These are phyloP conservation scores for Taiwanofungus camphoratus DNA, from an alignment of 1,284 basidiomycete species.

Conservation along the genomic window DNA sequence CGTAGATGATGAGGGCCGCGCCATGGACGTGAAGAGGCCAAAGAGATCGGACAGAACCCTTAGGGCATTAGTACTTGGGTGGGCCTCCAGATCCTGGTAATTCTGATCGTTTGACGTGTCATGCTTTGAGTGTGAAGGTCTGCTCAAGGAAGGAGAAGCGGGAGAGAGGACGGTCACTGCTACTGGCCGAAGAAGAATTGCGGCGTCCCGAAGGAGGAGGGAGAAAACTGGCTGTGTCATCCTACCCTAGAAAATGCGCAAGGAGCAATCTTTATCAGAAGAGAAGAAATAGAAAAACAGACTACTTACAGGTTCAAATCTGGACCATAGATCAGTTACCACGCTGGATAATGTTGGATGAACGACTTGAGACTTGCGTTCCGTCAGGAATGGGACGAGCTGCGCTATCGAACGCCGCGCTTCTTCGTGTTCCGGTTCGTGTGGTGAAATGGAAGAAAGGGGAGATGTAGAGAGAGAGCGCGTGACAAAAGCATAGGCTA, in stretches of 20 bases:
- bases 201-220: conserved; percentile 49
- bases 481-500: conserved; percentile 60
- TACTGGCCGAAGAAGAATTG: conserved; percentile 42
- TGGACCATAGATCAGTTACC: conserved; percentile 58
- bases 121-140: conserved; percentile 6
- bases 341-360: conserved; percentile 43
- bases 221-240: conserved; percentile 42
- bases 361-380: conserved; percentile 46
- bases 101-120: conserved; percentile 12
- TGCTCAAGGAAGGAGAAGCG: no score
- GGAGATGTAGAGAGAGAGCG: conserved; percentile 56
- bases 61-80: conserved; percentile 36
- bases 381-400: conserved; percentile 56
- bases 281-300: conserved; percentile 3
- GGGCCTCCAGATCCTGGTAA: conserved; percentile 19
- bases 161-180: conserved; percentile 32
- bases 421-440: conserved; percentile 38
- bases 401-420: conserved; percentile 42
- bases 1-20: not conserved
- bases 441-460: conserved; percentile 34
- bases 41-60: conserved; percentile 50
- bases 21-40: conserved; percentile 29
- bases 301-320: conserved; percentile 43
- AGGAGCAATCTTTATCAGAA: conserved; percentile 7
- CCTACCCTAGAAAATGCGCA: conserved; percentile 32